A percentile compares a stretch with the other conserved stretches of the same genome.
Conservation (phyloP, 2,329 filamentous ascomycete genomes). For the Tympanopsis confertula region DNA sequence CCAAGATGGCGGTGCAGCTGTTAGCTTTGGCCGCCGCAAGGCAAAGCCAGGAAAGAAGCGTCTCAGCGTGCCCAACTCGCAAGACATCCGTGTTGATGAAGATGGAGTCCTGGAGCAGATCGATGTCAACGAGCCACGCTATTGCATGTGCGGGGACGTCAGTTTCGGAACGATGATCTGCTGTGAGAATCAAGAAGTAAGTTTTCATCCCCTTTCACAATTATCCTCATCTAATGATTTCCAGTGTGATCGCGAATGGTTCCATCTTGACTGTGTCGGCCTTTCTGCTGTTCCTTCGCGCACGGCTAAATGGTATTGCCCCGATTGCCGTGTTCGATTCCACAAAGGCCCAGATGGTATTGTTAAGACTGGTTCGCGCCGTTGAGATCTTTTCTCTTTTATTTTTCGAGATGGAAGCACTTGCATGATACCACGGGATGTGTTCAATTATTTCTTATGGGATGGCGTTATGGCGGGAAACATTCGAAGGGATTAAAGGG, state of each 20-base stretch:
- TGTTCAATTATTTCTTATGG: too few species aligned
- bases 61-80: slow-evolving; percentile 15
- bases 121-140: slow-evolving; percentile 50
- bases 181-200: slow-evolving; percentile 48
- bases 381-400: slow-evolving; percentile 8
- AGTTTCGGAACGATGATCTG: slow-evolving; percentile 56
- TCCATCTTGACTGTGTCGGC: slow-evolving; percentile 49
- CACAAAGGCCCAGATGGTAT: slow-evolving; percentile 17
- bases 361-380: slow-evolving; percentile 19
- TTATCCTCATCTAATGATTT: slow-evolving; percentile 7
- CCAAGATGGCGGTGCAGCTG: slow-evolving; percentile 46
- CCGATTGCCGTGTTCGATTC: slow-evolving; percentile 42
- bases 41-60: slow-evolving; percentile 32
- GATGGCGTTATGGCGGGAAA: too few species aligned
- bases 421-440: background rate
- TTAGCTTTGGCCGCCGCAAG: slow-evolving; percentile 47
- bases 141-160: slow-evolving; percentile 52
- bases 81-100: slow-evolving; percentile 25
- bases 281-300: slow-evolving; percentile 45
- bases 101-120: slow-evolving; percentile 35
- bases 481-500: too few species aligned
- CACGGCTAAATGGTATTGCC: slow-evolving; percentile 55
- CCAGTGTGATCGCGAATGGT: slow-evolving; percentile 56
- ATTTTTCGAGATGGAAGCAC: background rate
- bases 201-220: slow-evolving; percentile 12